Conservation (phyloP, 169 alveolate species). For the Theileria annulata region DNA sequence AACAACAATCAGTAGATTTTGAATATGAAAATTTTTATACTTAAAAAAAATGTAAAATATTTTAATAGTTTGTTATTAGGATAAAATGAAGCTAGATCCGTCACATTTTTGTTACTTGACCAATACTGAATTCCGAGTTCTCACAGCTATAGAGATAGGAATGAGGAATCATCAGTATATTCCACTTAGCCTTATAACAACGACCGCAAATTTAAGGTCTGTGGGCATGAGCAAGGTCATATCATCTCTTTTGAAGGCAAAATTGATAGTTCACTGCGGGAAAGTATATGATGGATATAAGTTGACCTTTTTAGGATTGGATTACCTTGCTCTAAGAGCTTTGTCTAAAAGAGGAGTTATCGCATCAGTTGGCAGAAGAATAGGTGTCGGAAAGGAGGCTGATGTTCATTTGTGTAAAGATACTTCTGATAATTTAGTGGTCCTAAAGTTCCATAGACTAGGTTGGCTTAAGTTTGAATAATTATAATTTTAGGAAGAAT, state of each 20-base stretch:
- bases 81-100: constrained; percentile 63
- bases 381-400: constrained; percentile 99
- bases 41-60: background rate
- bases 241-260: constrained; percentile 87
- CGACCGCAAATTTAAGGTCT: constrained; percentile 93
- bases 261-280: constrained; percentile 90
- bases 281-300: constrained; percentile 96
- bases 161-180: constrained; percentile 98
- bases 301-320: constrained; percentile 97
- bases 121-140: constrained; percentile 84
- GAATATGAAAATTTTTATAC: constrained; percentile 2
- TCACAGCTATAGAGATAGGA: constrained; percentile 98
- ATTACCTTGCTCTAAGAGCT: constrained; percentile 95
- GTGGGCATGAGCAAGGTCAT: constrained; percentile 86
- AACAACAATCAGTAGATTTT: background rate
- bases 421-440: constrained; percentile 85
- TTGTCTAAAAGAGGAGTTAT: constrained; percentile 91
- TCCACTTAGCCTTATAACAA: constrained; percentile 92
- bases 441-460: constrained; percentile 74
- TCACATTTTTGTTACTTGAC: constrained; percentile 63
- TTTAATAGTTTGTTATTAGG: background rate
- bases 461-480: constrained; percentile 25
- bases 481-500: constrained; percentile 86
- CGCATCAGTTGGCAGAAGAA: constrained; percentile 88
- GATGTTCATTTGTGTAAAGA: constrained; percentile 95